phyloP scores from a whole-genome alignment of 306 rosid species.

The Rosa lucieae region DNA sequence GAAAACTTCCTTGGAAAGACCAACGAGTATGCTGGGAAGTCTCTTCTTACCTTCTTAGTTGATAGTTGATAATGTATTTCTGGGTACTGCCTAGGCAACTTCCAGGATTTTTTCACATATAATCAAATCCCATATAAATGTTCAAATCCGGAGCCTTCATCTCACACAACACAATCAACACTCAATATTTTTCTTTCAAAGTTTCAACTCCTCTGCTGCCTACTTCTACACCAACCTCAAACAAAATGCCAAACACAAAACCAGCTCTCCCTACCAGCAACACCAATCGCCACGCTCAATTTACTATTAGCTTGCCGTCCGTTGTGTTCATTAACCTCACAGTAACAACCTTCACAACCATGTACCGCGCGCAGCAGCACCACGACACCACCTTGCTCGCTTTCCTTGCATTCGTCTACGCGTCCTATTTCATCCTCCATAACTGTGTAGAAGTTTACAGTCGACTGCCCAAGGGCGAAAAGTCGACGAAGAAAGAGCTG shows the following conservation, averaged over 20 bases:
- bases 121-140: neutral
- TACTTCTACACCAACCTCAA: neutral
- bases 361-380: conserved; percentile 23
- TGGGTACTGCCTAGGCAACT: neutral
- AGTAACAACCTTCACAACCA: neutral
- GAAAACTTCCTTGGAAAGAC: neutral
- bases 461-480: conserved; percentile 2
- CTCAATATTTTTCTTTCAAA: neutral
- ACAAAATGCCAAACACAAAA: neutral
- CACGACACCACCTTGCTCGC: neutral
- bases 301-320: neutral
- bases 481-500: conserved; percentile 8
- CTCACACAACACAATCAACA: neutral
- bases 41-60: neutral
- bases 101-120: neutral
- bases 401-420: neutral
- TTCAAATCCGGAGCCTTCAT: neutral
- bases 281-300: neutral
- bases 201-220: neutral
- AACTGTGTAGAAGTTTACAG: neutral
- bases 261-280: neutral
- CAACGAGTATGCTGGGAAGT: neutral
- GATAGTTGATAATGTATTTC: neutral
- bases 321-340: conserved; percentile 22
- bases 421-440: neutral